Base-by-base conservation (phyloP, 768 basidiomycete genomes). In the Guyanaporus albipodus region DNA sequence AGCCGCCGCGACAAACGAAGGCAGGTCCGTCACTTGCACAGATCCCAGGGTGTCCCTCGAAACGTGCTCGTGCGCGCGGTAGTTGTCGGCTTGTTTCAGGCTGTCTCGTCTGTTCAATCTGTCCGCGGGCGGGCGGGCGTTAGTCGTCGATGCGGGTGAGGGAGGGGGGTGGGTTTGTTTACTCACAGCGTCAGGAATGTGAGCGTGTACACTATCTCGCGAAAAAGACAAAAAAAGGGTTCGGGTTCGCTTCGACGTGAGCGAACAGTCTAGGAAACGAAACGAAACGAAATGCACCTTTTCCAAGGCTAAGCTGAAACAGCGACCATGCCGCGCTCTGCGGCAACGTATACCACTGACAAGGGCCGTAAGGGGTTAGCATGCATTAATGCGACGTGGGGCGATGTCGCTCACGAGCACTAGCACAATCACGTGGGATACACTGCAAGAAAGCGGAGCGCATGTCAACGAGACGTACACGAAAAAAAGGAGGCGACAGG, bases 281-380 rank as follows among this genome's bases (percentile, higher is more conserved):
- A 6, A 2, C 47, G 10, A 2, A 55, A 15, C 15, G 18, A 21
- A 6, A 2, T 44, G 10, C 2, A 55, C 53, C 45, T 45, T 47
- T 56, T 8, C 55, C 50, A 6, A 56, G 40, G 35, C 50, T 48
- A 9, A 56, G 48, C 21, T 48, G 49, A 18, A 56, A 43, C 46
- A 56, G 19, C 8, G 50, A 35, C 50, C 50, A 57, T 21, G 31
- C 21, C 36, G 37, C 45, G 2, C 18, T 19, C 1, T 22, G 19
- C 12, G 45, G 37, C 8, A 56, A 40, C 8, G 19, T 3, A 22
- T 26, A 52, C 55, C 55, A 56, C 55, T 52, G n/a, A n/a, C n/a
- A n/a, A n/a, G n/a, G n/a, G n/a, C n/a, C n/a, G n/a, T n/a, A n/a
- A n/a, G n/a, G n/a, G n/a, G n/a, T n/a, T n/a, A n/a, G n/a, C n/a